These are phyloP conservation scores for Dunaliella primolecta DNA, from an alignment of 139 green algal species.

Conservation along the genomic window DNA sequence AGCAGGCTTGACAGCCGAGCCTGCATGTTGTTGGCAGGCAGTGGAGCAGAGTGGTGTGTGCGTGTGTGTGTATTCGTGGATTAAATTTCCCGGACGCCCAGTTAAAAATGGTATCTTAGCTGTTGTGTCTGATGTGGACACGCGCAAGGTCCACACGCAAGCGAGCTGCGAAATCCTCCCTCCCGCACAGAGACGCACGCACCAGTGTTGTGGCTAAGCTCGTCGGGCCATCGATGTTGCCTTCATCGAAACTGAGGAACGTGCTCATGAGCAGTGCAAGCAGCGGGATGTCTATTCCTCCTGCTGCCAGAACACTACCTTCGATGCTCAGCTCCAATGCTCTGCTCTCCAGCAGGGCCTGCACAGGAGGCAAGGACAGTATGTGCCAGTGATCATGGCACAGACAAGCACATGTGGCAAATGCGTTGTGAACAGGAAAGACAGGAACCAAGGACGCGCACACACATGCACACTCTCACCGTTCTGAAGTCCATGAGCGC, in stretches of 20 bases:
- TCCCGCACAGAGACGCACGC: too few species aligned
- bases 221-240: neutral
- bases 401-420: too few species aligned
- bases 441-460: neutral
- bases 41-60: too few species aligned
- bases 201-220: neutral
- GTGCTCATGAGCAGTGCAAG: constrained; percentile 21
- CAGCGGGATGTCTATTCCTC: constrained; percentile 2
- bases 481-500: neutral
- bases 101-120: too few species aligned
- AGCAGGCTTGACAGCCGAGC: constrained; percentile 16
- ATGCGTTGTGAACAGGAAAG: too few species aligned
- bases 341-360: constrained; percentile 40
- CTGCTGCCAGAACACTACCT: constrained; percentile 19
- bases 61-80: too few species aligned
- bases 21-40: constrained; percentile 13
- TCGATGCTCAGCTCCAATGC: constrained; percentile 44
- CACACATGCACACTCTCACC: neutral
- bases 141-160: too few species aligned
- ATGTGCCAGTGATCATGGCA: too few species aligned
- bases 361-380: too few species aligned
- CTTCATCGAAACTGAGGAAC: constrained; percentile 25
- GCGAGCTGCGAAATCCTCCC: too few species aligned
- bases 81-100: too few species aligned
- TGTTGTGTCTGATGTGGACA: too few species aligned